A percentile compares a stretch with the other conserved stretches of the same genome.
Evolutionary conservation across 345 rosid genomes (phyloP).

Genomic region (Camelina laxa): DNA sequence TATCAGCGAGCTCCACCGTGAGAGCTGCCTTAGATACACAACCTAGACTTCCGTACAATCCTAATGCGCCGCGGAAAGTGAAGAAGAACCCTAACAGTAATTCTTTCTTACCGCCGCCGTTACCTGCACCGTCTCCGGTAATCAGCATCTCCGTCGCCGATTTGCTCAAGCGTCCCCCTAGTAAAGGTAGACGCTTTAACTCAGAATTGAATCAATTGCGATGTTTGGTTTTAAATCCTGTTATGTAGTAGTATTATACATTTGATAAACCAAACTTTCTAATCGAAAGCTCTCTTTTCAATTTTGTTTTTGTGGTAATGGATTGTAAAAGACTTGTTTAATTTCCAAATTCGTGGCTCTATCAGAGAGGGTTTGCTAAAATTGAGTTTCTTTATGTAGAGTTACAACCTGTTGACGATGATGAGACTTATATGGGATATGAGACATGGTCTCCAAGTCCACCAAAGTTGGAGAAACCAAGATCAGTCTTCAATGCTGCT

Average conservation of each 20-base stretch:
- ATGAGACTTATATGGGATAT: conserved; percentile 43
- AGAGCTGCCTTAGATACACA: conserved; percentile 80
- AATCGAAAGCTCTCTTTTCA: background rate
- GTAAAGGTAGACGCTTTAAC: conserved; percentile 49
- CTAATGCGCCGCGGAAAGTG: conserved; percentile 74
- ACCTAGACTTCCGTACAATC: conserved; percentile 72
- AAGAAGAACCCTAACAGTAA: conserved; percentile 42
- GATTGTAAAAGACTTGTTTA: conserved; percentile 3
- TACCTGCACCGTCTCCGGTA: conserved; percentile 44
- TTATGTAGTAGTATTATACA: background rate
- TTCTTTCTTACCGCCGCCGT: conserved; percentile 35
- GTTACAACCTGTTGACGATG: conserved; percentile 20
- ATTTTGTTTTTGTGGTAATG: background rate
- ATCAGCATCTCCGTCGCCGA: conserved; percentile 55
- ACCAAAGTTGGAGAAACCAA: conserved; percentile 44
- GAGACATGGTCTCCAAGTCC: conserved; percentile 47
- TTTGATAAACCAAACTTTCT: background rate
- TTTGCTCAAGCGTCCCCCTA: conserved; percentile 63
- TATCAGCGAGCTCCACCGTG: conserved; percentile 47
- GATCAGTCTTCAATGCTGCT: conserved; percentile 45
- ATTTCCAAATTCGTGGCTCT: background rate
- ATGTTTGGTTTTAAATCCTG: background rate
- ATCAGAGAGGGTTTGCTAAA: background rate
- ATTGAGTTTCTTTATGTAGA: conserved; percentile 23
- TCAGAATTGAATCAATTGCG: background rate